Percentiles rank a stretch among this genome's conserved stretches.
Evolutionary conservation across 192 early-diverging fungal species (phyloP).

Genomic region (Pilaira anomala): DNA sequence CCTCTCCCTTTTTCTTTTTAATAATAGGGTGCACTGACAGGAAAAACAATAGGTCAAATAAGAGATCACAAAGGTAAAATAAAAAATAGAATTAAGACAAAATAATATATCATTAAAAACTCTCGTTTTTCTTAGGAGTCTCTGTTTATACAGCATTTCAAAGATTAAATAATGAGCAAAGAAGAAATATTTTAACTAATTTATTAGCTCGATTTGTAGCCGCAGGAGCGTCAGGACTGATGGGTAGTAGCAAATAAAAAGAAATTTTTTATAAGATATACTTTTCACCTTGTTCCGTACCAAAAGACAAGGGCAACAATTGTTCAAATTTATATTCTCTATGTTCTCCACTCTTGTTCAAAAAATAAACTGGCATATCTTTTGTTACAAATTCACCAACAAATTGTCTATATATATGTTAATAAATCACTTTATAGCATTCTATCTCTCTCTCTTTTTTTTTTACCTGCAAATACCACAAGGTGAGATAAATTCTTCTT

Average conservation of each 20-base stretch:
- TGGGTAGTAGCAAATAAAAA: constrained; percentile 27
- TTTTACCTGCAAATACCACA: constrained; percentile 42
- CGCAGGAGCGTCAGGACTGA: constrained; percentile 18
- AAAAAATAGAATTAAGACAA: not conserved
- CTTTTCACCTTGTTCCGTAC: constrained; percentile 49
- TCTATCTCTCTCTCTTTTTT: not conserved
- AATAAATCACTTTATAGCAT: not conserved
- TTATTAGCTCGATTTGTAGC: constrained; percentile 26
- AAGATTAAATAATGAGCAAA: constrained; percentile 14
- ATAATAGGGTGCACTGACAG: constrained; percentile 55
- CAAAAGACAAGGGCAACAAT: constrained; percentile 71
- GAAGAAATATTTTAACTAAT: constrained; percentile 28
- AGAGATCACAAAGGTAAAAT: constrained; percentile 51
- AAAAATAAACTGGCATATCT: constrained; percentile 57
- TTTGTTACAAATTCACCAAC: constrained; percentile 75
- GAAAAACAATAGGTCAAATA: constrained; percentile 58
- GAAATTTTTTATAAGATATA: not conserved
- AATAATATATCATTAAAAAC: not conserved
- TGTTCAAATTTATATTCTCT: constrained; percentile 49
- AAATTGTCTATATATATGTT: constrained; percentile 56
- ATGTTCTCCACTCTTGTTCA: constrained; percentile 50
- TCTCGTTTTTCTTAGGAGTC: constrained; percentile 16
- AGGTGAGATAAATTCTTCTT: constrained; percentile 45
- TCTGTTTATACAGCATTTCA: constrained; percentile 42
- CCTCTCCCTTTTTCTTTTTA: not conserved